phyloP scores from a whole-genome alignment of 1,284 basidiomycete genomes.

The Rhodotorula glutinis region DNA sequence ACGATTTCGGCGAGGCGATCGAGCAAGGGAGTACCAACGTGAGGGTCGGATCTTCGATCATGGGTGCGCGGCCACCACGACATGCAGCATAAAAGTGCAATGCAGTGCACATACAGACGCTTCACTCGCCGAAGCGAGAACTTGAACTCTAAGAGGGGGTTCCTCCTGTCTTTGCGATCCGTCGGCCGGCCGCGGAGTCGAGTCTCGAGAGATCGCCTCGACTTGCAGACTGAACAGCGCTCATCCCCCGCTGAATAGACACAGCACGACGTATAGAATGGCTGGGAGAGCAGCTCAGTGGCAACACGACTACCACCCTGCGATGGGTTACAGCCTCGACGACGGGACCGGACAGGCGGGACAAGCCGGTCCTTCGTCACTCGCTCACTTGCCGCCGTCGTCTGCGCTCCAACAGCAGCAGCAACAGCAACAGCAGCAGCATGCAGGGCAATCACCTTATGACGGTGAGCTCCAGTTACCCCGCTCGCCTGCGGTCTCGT shows the following conservation, averaged over 20 bases:
- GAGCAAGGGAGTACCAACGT: constrained; percentile 81
- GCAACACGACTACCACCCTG: neutral
- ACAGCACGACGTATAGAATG: neutral
- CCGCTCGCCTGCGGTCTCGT: too few species aligned
- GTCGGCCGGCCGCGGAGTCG: neutral
- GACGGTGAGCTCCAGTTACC: too few species aligned
- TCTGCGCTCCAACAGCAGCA: neutral
- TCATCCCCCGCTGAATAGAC: too few species aligned
- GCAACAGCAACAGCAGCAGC: too few species aligned
- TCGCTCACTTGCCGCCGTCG: constrained; percentile 4
- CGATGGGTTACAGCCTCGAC: neutral
- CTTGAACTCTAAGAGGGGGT: too few species aligned
- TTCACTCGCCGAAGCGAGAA: too few species aligned
- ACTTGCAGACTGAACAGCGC: too few species aligned
- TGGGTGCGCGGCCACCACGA: constrained; percentile 57
- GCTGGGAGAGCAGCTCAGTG: neutral
- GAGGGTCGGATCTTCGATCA: constrained; percentile 86
- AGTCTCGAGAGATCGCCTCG: neutral
- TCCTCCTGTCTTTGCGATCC: neutral
- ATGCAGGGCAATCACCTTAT: neutral
- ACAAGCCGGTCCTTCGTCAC: neutral
- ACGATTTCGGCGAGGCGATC: constrained; percentile 85
- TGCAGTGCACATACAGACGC: neutral
- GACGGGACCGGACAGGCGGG: neutral
- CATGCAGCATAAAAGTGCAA: neutral